phyloP scores from a whole-genome alignment of 2,329 filamentous ascomycete species.

The Thielaviopsis euricoi region DNA sequence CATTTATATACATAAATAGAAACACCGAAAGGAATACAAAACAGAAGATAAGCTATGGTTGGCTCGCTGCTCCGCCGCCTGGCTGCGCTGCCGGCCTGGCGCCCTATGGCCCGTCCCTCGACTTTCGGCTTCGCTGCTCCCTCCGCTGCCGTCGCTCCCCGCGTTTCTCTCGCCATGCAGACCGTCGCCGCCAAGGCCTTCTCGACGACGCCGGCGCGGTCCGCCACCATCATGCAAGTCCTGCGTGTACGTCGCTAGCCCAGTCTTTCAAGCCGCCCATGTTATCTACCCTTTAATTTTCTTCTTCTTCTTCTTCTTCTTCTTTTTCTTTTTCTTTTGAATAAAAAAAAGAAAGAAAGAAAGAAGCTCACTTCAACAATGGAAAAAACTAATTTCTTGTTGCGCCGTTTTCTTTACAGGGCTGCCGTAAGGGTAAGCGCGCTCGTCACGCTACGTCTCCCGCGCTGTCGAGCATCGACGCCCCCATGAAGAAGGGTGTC shows the following conservation, averaged over 20 bases:
- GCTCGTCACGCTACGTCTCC: constrained; percentile 80
- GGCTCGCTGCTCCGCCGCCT: constrained; percentile 11
- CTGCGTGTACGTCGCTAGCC: constrained; percentile 29
- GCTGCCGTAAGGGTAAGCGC: constrained; percentile 62
- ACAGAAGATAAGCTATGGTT: background rate
- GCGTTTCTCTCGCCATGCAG: background rate
- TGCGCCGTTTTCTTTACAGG: constrained; percentile 26
- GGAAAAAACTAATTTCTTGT: background rate
- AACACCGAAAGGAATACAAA: too few species aligned
- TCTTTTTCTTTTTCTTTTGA: background rate
- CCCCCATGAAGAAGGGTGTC: constrained; percentile 84
- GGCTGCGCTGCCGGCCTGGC: constrained; percentile 6
- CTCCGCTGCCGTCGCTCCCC: background rate
- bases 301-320: background rate
- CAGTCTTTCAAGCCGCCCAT: too few species aligned
- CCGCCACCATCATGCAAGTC: constrained; percentile 59
- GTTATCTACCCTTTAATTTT: background rate
- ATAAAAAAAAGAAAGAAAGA: too few species aligned
- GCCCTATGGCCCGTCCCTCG: constrained; percentile 14
- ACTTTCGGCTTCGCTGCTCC: constrained; percentile 16
- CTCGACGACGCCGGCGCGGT: constrained; percentile 37
- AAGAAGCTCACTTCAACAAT: too few species aligned
- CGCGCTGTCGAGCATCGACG: constrained; percentile 49
- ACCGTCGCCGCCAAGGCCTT: constrained; percentile 22
- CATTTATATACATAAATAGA: background rate